These are phyloP conservation scores for Eucalyptus fibrosa DNA, from an alignment of 345 rosid species.

Conservation along the genomic window DNA sequence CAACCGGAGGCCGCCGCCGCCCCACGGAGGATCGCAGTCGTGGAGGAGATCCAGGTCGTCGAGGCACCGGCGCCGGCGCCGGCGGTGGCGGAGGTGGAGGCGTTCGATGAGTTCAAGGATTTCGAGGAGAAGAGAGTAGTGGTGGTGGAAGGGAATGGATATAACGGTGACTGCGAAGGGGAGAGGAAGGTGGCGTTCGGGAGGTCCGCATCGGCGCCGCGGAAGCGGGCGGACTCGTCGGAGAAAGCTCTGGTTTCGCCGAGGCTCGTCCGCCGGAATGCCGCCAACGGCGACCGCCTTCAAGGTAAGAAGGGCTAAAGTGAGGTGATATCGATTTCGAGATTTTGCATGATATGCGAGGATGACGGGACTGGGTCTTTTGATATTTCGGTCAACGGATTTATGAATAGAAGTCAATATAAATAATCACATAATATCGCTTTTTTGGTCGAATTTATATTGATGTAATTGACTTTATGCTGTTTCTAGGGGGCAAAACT, in stretches of 20 bases:
- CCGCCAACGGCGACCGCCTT: background rate
- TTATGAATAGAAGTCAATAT: background rate
- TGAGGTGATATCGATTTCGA: background rate
- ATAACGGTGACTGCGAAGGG: background rate
- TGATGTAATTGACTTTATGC: background rate
- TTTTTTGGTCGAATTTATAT: background rate
- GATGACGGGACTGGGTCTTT: background rate
- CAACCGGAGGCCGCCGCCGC: background rate
- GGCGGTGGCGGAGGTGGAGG: background rate
- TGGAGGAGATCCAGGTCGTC: background rate
- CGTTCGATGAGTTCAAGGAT: background rate
- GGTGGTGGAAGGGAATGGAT: constrained; percentile 1
- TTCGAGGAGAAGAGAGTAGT: background rate
- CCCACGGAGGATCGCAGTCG: background rate
- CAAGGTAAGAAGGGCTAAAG: background rate
- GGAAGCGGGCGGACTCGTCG: background rate
- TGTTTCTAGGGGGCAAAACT: background rate
- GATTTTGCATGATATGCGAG: background rate
- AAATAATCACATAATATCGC: background rate
- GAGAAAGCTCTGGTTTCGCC: constrained; percentile 38
- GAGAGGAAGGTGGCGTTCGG: constrained; percentile 2
- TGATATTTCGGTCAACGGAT: background rate
- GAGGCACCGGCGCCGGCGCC: background rate
- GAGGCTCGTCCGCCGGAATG: constrained; percentile 24
- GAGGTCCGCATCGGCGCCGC: constrained; percentile 7